phyloP scores from a whole-genome alignment of 805 yeast species.

The Hanseniaspora nectarophila region DNA sequence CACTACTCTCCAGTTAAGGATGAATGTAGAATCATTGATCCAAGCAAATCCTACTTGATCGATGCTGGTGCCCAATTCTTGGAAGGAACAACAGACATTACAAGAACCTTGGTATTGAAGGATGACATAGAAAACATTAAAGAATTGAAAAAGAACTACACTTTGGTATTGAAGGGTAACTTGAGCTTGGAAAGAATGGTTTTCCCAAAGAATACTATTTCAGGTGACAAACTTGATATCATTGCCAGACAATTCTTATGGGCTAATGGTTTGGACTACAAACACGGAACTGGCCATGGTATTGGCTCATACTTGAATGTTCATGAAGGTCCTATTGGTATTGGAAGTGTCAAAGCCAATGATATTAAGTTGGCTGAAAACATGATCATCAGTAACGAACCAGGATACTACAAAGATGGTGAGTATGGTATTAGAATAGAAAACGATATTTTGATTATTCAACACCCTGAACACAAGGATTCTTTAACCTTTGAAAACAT shows the following conservation, averaged over 20 bases:
- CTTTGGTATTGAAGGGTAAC: conserved; percentile 85
- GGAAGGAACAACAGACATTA: conserved; percentile 94
- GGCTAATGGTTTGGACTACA: conserved; percentile 71
- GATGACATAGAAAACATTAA: conserved; percentile 32
- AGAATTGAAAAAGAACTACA: conserved; percentile 56
- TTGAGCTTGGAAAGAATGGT: conserved; percentile 68
- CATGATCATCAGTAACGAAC: conserved; percentile 78
- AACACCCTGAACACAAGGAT: conserved; percentile 32
- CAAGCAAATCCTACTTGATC: conserved; percentile 55
- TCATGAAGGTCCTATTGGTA: conserved; percentile 88
- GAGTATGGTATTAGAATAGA: conserved; percentile 83
- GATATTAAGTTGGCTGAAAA: conserved; percentile 51
- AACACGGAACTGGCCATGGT: conserved; percentile 97
- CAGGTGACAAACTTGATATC: conserved; percentile 62
- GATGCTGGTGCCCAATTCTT: conserved; percentile 88
- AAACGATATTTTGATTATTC: conserved; percentile 55
- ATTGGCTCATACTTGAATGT: conserved; percentile 86
- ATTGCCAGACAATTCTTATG: conserved; percentile 76
- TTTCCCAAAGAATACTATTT: conserved; percentile 61
- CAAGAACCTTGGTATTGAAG: conserved; percentile 68
- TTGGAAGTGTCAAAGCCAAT: conserved; percentile 36
- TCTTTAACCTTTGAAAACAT: conserved; percentile 69
- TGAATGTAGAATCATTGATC: conserved; percentile 49
- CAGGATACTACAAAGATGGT: conserved; percentile 88
- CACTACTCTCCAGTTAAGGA: conserved; percentile 62